Conservation (phyloP, 257 asterid species). For the Ilex asprella region DNA sequence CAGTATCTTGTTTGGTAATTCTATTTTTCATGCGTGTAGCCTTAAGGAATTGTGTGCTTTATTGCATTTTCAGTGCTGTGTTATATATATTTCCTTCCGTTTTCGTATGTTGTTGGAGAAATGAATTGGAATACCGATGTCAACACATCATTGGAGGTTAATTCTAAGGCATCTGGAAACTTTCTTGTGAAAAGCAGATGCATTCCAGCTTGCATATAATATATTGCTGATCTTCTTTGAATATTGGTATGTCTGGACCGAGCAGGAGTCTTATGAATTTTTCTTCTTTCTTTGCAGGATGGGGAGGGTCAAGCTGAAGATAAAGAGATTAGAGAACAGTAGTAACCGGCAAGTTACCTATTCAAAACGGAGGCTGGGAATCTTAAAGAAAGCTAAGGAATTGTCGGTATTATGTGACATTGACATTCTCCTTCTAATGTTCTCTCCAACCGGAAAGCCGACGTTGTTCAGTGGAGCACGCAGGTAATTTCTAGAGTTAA, state of each 20-base stretch:
- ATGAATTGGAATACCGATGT: no score
- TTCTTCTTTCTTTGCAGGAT: constrained; percentile 38
- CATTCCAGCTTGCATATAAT: not conserved
- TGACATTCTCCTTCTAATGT: constrained; percentile 73
- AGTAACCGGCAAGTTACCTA: constrained; percentile 80
- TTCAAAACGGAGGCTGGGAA: constrained; percentile 72
- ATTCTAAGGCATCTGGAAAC: no score
- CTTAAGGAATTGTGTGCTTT: constrained; percentile 11
- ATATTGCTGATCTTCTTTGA: not conserved
- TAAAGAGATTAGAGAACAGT: constrained; percentile 69
- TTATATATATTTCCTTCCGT: not conserved
- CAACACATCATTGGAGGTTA: no score
- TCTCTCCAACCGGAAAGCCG: constrained; percentile 84
- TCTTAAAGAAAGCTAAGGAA: constrained; percentile 77
- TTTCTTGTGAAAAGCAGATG: no score
- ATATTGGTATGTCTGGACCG: not conserved
- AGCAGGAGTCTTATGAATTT: not conserved
- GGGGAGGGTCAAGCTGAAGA: constrained; percentile 85
- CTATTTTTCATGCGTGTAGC: constrained; percentile 11
- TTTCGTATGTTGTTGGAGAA: no score
- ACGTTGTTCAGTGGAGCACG: constrained; percentile 57
- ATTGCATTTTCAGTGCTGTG: not conserved
- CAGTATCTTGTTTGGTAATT: no score
- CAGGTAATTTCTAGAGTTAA: constrained; percentile 34
- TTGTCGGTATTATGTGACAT: constrained; percentile 76